Conservation (phyloP, 1,139 yeast species). For the Saccharomyces pastorianus region DNA sequence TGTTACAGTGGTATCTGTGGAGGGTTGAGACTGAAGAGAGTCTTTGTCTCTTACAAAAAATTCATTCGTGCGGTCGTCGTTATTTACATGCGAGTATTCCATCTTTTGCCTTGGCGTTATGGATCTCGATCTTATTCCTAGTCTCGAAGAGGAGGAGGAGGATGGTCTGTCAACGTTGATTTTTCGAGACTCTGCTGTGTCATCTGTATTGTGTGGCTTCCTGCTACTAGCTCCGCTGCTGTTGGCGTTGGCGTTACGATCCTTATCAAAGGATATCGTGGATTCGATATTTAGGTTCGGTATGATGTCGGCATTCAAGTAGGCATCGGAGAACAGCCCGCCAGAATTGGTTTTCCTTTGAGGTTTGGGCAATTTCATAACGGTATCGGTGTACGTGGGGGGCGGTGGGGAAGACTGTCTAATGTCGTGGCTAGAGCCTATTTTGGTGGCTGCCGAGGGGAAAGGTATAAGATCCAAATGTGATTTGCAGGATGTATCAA, state of each 20-base stretch:
- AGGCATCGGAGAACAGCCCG: constrained; percentile 8
- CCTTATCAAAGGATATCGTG: neutral
- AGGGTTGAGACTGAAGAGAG: neutral
- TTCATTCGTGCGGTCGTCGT: neutral
- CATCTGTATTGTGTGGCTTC: constrained; percentile 1
- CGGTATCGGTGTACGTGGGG: neutral
- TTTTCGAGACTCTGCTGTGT: constrained; percentile 13
- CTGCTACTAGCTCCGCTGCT: neutral
- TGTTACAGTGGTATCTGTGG: neutral
- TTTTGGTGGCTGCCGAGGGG: neutral
- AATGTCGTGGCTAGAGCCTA: neutral
- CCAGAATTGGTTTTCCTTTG: constrained; percentile 5
- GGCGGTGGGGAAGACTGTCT: neutral
- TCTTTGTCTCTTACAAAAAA: neutral
- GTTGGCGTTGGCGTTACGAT: neutral
- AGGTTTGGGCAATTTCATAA: constrained; percentile 8
- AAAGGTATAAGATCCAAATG: neutral
- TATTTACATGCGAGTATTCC: constrained; percentile 8
- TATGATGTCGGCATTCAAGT: constrained; percentile 22
- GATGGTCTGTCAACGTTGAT: constrained; percentile 17
- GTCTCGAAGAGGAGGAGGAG: neutral
- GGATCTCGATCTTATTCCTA: constrained; percentile 28
- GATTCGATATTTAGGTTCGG: constrained; percentile 7
- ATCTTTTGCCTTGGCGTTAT: constrained; percentile 34
- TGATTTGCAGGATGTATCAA: neutral